Evolutionary conservation across 495 filamentous ascomycete genomes (phyloP).

Genomic region (Gamarada debralockiae): DNA sequence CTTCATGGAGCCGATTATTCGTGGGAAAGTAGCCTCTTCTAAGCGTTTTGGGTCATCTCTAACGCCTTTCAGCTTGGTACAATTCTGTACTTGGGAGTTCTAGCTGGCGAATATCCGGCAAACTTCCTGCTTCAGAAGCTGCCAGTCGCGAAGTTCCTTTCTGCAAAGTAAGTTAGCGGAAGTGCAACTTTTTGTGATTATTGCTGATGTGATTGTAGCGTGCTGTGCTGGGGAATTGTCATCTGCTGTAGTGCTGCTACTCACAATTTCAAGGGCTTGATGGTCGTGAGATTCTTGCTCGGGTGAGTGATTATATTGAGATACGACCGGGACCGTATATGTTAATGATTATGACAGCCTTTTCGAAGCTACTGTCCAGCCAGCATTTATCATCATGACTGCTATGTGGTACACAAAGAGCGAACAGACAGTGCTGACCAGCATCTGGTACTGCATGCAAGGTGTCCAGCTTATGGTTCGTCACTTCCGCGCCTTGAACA

Average conservation of each 20-base stretch:
- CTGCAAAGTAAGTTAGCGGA: constrained; percentile 36
- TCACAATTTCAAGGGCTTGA: constrained; percentile 47
- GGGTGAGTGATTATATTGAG: constrained; percentile 27
- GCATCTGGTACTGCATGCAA: constrained; percentile 51
- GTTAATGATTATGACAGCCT: background rate
- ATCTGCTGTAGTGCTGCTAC: constrained; percentile 53
- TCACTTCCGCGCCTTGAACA: constrained; percentile 23
- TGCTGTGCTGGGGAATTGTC: constrained; percentile 58
- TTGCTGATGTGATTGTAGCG: constrained; percentile 26
- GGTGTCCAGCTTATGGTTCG: constrained; percentile 32
- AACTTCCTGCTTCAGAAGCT: constrained; percentile 54
- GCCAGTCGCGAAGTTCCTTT: constrained; percentile 56
- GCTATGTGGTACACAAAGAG: constrained; percentile 16
- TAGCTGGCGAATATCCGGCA: constrained; percentile 41
- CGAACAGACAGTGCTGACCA: constrained; percentile 8
- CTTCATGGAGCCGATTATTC: constrained; percentile 35
- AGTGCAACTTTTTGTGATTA: background rate
- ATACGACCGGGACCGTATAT: no score
- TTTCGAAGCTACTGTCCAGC: constrained; percentile 15
- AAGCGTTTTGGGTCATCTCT: background rate
- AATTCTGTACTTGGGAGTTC: constrained; percentile 58
- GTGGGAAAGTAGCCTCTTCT: background rate
- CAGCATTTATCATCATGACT: constrained; percentile 20
- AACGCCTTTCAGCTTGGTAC: constrained; percentile 45
- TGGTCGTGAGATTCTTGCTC: constrained; percentile 53